phyloP scores from a whole-genome alignment of 78 protist genomes.

The Dictyostelium firmibasis region DNA sequence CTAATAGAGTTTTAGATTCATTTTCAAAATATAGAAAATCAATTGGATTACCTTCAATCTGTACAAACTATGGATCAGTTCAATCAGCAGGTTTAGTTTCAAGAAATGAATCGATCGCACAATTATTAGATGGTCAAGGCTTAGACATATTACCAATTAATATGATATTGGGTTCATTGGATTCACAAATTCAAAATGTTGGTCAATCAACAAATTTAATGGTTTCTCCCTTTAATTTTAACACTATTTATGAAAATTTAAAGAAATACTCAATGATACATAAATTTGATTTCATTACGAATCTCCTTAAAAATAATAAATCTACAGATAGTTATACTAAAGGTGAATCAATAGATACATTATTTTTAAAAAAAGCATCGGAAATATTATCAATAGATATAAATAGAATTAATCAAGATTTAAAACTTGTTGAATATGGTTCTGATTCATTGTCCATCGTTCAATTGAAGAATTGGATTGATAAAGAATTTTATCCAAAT shows the following conservation, averaged over 20 bases:
- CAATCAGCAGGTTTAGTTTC: conserved; percentile 37
- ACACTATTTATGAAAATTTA: neutral
- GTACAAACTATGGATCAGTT: conserved; percentile 73
- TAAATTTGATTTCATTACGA: neutral
- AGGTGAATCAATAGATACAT: neutral
- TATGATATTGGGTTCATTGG: conserved; percentile 7
- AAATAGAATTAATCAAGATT: neutral
- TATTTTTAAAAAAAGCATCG: conserved; percentile 16
- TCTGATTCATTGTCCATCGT: neutral
- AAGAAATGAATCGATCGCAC: conserved; percentile 20
- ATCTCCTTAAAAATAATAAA: neutral
- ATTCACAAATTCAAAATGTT: neutral
- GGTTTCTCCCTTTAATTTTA: neutral
- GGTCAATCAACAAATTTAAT: neutral
- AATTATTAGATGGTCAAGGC: neutral
- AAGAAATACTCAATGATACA: neutral
- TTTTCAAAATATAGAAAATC: conserved; percentile 53
- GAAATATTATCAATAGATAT: conserved; percentile 1
- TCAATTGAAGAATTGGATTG: conserved; percentile 19
- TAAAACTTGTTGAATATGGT: neutral
- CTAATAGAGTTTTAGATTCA: conserved; percentile 78
- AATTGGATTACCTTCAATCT: conserved; percentile 37
- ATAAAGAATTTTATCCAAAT: neutral
- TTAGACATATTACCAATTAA: neutral
- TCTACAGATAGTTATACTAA: no score